Evolutionary conservation across 2,329 filamentous ascomycete genomes (phyloP), one percentile per base, ranked within the genome.

Genomic region (Curvularia sp.): DNA sequence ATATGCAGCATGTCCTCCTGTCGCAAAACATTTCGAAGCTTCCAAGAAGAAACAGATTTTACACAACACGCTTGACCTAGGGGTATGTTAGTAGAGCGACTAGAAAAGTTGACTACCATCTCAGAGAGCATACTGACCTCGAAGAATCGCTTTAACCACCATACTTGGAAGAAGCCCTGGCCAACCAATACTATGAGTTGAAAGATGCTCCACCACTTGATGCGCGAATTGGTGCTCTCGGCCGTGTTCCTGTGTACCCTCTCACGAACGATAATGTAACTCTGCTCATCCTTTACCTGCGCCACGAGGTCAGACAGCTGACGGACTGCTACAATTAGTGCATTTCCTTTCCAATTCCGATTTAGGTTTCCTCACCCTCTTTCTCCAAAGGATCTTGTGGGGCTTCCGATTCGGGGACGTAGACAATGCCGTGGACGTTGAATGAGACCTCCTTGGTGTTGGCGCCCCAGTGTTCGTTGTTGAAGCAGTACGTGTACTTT

Each of bases 191-290:
- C 88, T 56, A 88, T 86, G 65, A 99, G 88, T 80, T 99, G 93
- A 80, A 98, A 98, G 71, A 98, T 86, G 79, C 95, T 97, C 95
- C 95, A 99, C 95, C 95, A 99, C 84, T 99, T 99, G 77, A 99
- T 95, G 67, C 95, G 87, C 69, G 88, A 86, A 80, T 99, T 99
- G 73, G 95, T 99, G 85, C 93, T 97, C 84, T 99, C 95, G 65
- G 95, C 95, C 9, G 95, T 99, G 83, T 99, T 99, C 77, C 95
- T 88, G 85, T 99, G 95, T 69, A 92, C 97, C 74, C 95, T 87
- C 83, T 99, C 95, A 70, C 95, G 90, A 58, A 98, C 82, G 63
- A 99, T 88, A 74, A 99, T 98, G 83, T 99, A 99, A 69, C 89
- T 88, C 82, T 99, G 95, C 83, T 99, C 95, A 78, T 98, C 95